Conservation (phyloP, 495 filamentous ascomycete genomes). For the Pyrenula massariospora region DNA sequence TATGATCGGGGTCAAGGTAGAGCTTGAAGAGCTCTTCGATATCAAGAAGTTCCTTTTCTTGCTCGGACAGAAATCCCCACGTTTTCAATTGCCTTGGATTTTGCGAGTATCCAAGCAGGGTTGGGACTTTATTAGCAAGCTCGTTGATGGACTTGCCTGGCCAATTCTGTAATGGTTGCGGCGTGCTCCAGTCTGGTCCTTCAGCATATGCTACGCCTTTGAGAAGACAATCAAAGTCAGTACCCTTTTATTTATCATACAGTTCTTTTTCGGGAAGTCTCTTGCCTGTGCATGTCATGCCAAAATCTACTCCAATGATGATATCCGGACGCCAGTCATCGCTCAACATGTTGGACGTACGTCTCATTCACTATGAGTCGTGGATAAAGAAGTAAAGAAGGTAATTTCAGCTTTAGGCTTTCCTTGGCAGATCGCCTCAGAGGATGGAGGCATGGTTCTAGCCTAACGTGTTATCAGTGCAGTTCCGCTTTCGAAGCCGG, state of each 20-base stretch:
- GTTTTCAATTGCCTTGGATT: constrained; percentile 24
- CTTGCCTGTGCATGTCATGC: constrained; percentile 50
- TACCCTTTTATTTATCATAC: constrained; percentile 5
- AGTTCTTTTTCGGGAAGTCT: constrained; percentile 8
- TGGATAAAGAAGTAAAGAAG: no score
- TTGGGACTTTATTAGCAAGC: constrained; percentile 50
- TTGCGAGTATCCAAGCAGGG: constrained; percentile 37
- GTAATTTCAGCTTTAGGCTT: no score
- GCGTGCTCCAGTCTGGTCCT: constrained; percentile 28
- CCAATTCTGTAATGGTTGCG: constrained; percentile 49
- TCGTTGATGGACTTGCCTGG: constrained; percentile 38
- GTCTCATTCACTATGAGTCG: no score
- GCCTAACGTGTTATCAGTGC: no score
- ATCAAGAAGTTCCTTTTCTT: constrained; percentile 24
- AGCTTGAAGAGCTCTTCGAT: constrained; percentile 51
- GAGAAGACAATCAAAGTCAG: constrained; percentile 2
- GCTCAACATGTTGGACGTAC: not conserved
- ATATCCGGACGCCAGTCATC: constrained; percentile 32
- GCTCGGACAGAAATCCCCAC: constrained; percentile 48
- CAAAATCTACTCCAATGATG: constrained; percentile 47
- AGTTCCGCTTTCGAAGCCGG: no score
- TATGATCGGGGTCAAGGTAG: constrained; percentile 36
- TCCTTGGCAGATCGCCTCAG: no score
- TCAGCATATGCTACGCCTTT: constrained; percentile 44
- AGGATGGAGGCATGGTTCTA: no score